phyloP scores from a whole-genome alignment of 305 asterid genomes.

The Fraxinus xanthoxyloides region DNA sequence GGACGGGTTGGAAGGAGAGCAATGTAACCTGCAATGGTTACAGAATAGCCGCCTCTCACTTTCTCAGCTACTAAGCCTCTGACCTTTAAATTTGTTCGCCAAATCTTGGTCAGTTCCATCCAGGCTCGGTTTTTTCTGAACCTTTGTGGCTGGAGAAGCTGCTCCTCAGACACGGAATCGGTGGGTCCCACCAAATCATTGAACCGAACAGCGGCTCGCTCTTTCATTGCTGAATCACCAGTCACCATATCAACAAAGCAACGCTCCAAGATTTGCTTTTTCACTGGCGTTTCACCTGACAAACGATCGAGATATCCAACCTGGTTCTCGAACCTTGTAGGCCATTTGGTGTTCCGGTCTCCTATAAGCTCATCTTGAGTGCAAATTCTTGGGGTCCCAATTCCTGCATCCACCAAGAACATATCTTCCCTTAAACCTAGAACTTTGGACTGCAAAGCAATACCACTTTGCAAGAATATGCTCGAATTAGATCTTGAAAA shows the following conservation, averaged over 20 bases:
- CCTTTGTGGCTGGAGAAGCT: too few species aligned
- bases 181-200: conserved; percentile 34
- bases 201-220: conserved; percentile 41
- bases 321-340: conserved; percentile 28
- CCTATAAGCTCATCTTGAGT: conserved; percentile 34
- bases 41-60: too few species aligned
- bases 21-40: too few species aligned
- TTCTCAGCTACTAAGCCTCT: too few species aligned
- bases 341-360: conserved; percentile 22
- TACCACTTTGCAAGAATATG: conserved; percentile 42
- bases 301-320: conserved; percentile 41
- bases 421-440: conserved; percentile 36
- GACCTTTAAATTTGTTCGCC: too few species aligned
- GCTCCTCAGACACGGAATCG: conserved; percentile 12
- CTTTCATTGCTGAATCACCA: conserved; percentile 36
- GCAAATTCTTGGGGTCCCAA: conserved; percentile 43
- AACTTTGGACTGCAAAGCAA: conserved; percentile 40
- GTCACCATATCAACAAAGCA: conserved; percentile 54
- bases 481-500: conserved; percentile 51
- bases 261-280: conserved; percentile 37
- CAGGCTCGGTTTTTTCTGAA: too few species aligned
- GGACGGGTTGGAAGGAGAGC: too few species aligned
- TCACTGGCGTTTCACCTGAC: conserved; percentile 27
- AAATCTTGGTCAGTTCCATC: too few species aligned
- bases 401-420: conserved; percentile 45